A percentile compares a stretch with the other conserved stretches of the same genome.
These are phyloP conservation scores for Cytospora mali DNA, from an alignment of 2,329 filamentous ascomycete species.

Conservation along the genomic window DNA sequence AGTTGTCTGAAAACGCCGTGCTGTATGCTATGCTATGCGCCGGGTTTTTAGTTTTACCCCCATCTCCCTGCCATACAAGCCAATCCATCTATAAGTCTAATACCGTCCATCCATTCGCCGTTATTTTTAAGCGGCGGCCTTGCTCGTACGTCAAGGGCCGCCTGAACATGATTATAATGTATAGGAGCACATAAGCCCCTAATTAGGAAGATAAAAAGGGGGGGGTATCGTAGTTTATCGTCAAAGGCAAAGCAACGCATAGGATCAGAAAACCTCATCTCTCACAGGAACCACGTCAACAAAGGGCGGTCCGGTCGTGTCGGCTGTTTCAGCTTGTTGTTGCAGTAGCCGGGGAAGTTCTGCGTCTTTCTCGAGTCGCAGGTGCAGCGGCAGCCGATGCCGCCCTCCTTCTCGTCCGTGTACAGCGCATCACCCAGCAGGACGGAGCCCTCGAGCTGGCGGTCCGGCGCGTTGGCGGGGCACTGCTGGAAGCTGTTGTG, in stretches of 20 bases:
- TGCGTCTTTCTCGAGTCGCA: constrained; percentile 40
- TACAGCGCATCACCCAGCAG: constrained; percentile 34
- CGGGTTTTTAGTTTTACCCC: neutral
- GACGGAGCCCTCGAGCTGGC: constrained; percentile 39
- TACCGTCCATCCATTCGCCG: neutral
- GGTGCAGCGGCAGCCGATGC: constrained; percentile 46
- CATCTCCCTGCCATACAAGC: neutral
- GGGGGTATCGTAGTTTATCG: constrained; percentile 12
- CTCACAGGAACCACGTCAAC: constrained; percentile 39
- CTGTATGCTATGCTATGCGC: constrained; percentile 10
- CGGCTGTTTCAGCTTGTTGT: constrained; percentile 43
- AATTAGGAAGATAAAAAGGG: neutral
- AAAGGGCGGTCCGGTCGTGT: constrained; percentile 37
- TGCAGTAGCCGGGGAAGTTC: constrained; percentile 41
- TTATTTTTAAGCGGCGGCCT: neutral
- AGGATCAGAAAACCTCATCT: neutral
- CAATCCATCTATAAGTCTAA: neutral
- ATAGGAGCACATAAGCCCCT: neutral
- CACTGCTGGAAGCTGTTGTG: constrained; percentile 41
- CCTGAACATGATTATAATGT: neutral
- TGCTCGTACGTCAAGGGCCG: neutral
- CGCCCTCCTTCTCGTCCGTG: constrained; percentile 34
- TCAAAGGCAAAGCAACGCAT: neutral
- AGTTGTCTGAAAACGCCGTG: constrained; percentile 16
- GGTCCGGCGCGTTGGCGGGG: constrained; percentile 41